These are phyloP conservation scores for Hypoxylon trugodes DNA, from an alignment of 495 filamentous ascomycete species.

Conservation along the genomic window DNA sequence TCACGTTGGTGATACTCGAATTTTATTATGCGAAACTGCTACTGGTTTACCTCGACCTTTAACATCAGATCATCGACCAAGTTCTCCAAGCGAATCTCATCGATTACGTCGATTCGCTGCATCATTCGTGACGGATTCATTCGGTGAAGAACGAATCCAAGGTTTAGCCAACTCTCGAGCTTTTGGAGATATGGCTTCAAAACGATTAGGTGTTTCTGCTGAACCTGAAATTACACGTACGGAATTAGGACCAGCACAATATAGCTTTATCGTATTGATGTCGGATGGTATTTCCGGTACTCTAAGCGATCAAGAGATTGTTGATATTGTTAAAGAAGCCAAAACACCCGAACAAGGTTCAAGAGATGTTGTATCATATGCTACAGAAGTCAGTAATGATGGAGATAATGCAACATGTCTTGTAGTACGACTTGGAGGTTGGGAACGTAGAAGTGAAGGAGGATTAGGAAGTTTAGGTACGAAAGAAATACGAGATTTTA, in stretches of 20 bases:
- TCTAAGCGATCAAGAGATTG: slow-evolving; percentile 89
- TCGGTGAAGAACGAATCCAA: slow-evolving; percentile 94
- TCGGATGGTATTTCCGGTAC: slow-evolving; percentile 87
- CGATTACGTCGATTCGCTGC: slow-evolving; percentile 85
- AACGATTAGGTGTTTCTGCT: slow-evolving; percentile 90
- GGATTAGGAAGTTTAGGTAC: slow-evolving; percentile 89
- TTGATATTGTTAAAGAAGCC: slow-evolving; percentile 94
- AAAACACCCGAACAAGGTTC: slow-evolving; percentile 87
- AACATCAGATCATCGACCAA: slow-evolving; percentile 90
- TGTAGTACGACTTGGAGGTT: slow-evolving; percentile 89
- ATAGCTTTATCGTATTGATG: slow-evolving; percentile 85
- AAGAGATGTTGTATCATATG: slow-evolving; percentile 80
- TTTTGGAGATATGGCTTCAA: slow-evolving; percentile 90
- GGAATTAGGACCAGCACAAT: slow-evolving; percentile 82
- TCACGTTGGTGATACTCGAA: slow-evolving; percentile 92
- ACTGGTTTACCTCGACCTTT: slow-evolving; percentile 81
- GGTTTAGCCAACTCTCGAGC: slow-evolving; percentile 93
- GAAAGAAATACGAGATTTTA: slow-evolving; percentile 86
- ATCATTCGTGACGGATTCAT: slow-evolving; percentile 91
- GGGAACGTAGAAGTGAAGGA: slow-evolving; percentile 90
- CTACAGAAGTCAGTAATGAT: slow-evolving; percentile 80
- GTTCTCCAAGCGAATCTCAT: slow-evolving; percentile 80
- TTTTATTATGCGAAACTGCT: slow-evolving; percentile 82
- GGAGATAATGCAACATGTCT: slow-evolving; percentile 97
- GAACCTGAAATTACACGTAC: slow-evolving; percentile 84